Evolutionary conservation across 768 basidiomycete genomes (phyloP).

Genomic region (Trametes gibbosa): DNA sequence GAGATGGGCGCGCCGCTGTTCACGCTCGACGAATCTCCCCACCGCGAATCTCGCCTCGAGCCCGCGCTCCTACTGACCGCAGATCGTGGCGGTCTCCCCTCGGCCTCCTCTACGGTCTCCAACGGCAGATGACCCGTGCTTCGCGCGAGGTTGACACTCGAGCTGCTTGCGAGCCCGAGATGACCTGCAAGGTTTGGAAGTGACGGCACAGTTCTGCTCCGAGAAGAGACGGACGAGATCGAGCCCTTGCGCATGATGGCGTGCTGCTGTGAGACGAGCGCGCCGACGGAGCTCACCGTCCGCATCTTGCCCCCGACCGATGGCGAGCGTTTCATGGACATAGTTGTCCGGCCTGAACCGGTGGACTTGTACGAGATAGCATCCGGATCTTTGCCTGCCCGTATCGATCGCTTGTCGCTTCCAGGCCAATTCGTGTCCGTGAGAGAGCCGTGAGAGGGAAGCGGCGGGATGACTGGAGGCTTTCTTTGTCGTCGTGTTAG

Average conservation of each 20-base stretch:
- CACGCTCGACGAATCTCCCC: conserved; percentile 8
- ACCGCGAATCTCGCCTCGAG: conserved; percentile 7
- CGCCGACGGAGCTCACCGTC: not conserved
- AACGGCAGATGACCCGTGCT: conserved; percentile 50
- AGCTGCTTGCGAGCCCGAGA: conserved; percentile 37
- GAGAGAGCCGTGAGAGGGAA: conserved; percentile 20
- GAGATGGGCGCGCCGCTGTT: conserved; percentile 9
- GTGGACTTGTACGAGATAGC: conserved; percentile 28
- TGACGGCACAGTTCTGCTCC: conserved; percentile 28
- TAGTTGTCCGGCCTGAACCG: conserved; percentile 22
- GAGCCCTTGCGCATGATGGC: conserved; percentile 50
- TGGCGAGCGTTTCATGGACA: conserved; percentile 24
- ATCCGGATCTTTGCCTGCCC: conserved; percentile 23
- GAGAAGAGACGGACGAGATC: conserved; percentile 57
- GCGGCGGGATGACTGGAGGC: conserved; percentile 28
- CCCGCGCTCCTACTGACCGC: conserved; percentile 2
- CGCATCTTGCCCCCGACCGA: conserved; percentile 19
- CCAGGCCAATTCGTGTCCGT: conserved; percentile 12
- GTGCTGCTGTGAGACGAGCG: conserved; percentile 7
- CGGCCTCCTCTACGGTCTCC: conserved; percentile 51
- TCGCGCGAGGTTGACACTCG: conserved; percentile 49
- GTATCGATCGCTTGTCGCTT: conserved; percentile 14
- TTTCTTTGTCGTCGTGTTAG: conserved; percentile 49
- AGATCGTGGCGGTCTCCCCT: conserved; percentile 16
- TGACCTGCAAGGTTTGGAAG: conserved; percentile 28